Evolutionary conservation across 2,329 filamentous ascomycete genomes (phyloP).

Genomic region (Parastagonospora nodorum): DNA sequence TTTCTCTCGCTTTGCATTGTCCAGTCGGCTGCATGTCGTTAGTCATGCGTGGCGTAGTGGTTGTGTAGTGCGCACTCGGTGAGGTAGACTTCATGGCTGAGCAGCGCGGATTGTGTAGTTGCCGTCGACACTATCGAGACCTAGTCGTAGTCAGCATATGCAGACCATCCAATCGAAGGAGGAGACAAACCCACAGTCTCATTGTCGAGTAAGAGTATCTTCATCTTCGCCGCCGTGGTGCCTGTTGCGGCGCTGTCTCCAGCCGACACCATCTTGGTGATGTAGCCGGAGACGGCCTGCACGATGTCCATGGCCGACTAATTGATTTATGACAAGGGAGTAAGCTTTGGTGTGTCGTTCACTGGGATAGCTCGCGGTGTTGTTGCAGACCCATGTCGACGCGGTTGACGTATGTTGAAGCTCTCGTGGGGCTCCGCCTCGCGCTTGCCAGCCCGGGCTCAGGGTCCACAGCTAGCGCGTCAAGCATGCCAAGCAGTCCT

Average conservation of each 20-base stretch:
- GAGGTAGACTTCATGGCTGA: slow-evolving; percentile 97
- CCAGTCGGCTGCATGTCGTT: slow-evolving; percentile 65
- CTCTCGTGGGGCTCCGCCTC: neutral
- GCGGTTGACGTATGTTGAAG: neutral
- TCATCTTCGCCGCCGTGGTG: slow-evolving; percentile 87
- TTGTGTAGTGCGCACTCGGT: slow-evolving; percentile 65
- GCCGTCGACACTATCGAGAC: slow-evolving; percentile 93
- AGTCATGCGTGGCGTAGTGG: slow-evolving; percentile 17
- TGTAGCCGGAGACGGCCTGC: slow-evolving; percentile 89
- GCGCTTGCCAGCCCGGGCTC: too few species aligned
- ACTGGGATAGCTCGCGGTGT: neutral
- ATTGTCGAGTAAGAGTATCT: slow-evolving; percentile 90
- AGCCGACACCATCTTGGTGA: slow-evolving; percentile 91
- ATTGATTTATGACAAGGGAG: neutral
- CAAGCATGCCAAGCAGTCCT: neutral
- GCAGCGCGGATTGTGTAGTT: slow-evolving; percentile 89
- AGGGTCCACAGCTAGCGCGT: neutral
- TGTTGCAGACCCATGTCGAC: neutral
- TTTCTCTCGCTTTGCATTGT: slow-evolving; percentile 88
- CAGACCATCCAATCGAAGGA: slow-evolving; percentile 25
- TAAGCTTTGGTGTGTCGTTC: neutral
- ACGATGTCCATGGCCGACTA: slow-evolving; percentile 79
- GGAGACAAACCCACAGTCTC: slow-evolving; percentile 73
- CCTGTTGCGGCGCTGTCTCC: slow-evolving; percentile 72
- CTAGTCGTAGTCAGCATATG: slow-evolving; percentile 45